Percentiles rank a stretch among this genome's conserved stretches.
Conservation (phyloP, 2,329 filamentous ascomycete genomes). For the Penicillium sp. region DNA sequence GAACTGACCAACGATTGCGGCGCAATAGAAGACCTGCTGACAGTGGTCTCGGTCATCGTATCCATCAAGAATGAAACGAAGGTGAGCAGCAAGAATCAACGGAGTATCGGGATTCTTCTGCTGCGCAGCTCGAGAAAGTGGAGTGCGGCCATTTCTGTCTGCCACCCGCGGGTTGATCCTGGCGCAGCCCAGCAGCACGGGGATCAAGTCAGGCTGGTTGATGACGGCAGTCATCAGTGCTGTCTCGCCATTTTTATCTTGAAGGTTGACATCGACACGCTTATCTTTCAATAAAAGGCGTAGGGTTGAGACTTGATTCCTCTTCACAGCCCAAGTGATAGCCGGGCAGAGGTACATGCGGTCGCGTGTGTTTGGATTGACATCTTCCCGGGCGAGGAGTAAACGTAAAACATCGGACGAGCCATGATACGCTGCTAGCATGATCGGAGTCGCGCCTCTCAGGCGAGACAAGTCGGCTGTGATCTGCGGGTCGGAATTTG, state of each 20-base stretch:
- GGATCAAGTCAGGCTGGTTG: constrained; percentile 13
- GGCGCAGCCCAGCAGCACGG: constrained; percentile 16
- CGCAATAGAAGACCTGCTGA: constrained; percentile 30
- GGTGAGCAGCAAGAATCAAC: constrained; percentile 24
- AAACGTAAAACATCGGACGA: constrained; percentile 13
- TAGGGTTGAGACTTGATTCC: constrained; percentile 16
- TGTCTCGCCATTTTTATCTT: constrained; percentile 26
- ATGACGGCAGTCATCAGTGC: constrained; percentile 23
- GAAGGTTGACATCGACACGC: constrained; percentile 25
- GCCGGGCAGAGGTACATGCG: constrained; percentile 25
- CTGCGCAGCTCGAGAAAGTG: constrained; percentile 20
- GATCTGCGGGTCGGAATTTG: constrained; percentile 22
- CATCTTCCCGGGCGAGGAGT: constrained; percentile 17
- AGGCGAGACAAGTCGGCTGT: constrained; percentile 15
- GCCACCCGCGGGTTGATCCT: constrained; percentile 21
- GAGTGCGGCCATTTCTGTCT: constrained; percentile 24
- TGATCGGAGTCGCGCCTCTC: constrained; percentile 24
- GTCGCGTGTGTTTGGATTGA: constrained; percentile 26
- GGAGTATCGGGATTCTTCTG: constrained; percentile 7
- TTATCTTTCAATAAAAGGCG: constrained; percentile 22
- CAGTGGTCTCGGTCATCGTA: constrained; percentile 18
- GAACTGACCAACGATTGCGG: constrained; percentile 24
- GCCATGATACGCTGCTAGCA: constrained; percentile 26
- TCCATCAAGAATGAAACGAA: constrained; percentile 25
- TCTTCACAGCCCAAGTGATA: constrained; percentile 27